phyloP scores from a whole-genome alignment of 495 filamentous ascomycete species.

The Podospora fimiseda region DNA sequence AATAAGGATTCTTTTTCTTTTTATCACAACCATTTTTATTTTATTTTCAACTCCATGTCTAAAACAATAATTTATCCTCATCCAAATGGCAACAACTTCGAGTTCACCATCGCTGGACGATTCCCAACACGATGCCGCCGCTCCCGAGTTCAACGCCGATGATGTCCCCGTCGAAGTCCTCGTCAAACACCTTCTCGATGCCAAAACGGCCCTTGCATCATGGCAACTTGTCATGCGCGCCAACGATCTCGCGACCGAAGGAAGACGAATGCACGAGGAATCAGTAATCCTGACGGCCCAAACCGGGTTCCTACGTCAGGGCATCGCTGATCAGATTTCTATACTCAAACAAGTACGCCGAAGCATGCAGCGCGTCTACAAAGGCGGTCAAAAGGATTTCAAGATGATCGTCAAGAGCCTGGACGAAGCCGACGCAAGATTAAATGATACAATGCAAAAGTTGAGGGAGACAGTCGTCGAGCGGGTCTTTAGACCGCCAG shows the following conservation, averaged over 20 bases:
- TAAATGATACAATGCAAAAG: slow-evolving; percentile 63
- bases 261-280: slow-evolving; percentile 70
- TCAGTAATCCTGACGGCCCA: slow-evolving; percentile 71
- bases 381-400: slow-evolving; percentile 44
- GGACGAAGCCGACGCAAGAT: slow-evolving; percentile 64
- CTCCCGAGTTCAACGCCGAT: slow-evolving; percentile 20
- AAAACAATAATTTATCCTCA: no score
- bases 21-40: no score
- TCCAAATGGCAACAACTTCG: no score
- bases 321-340: slow-evolving; percentile 65
- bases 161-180: slow-evolving; percentile 61
- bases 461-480: slow-evolving; percentile 70
- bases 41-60: no score
- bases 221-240: slow-evolving; percentile 79
- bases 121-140: slow-evolving; percentile 8
- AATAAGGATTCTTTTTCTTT: no score
- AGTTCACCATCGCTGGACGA: not conserved
- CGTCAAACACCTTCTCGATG: slow-evolving; percentile 73
- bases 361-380: slow-evolving; percentile 48
- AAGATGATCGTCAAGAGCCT: slow-evolving; percentile 57
- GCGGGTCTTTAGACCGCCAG: slow-evolving; percentile 60
- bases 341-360: slow-evolving; percentile 61
- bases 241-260: slow-evolving; percentile 74
- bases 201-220: slow-evolving; percentile 86
- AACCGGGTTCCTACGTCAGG: slow-evolving; percentile 66